phyloP scores from a whole-genome alignment of 2,329 filamentous ascomycete genomes.

The Dactylonectria macrodidyma region DNA sequence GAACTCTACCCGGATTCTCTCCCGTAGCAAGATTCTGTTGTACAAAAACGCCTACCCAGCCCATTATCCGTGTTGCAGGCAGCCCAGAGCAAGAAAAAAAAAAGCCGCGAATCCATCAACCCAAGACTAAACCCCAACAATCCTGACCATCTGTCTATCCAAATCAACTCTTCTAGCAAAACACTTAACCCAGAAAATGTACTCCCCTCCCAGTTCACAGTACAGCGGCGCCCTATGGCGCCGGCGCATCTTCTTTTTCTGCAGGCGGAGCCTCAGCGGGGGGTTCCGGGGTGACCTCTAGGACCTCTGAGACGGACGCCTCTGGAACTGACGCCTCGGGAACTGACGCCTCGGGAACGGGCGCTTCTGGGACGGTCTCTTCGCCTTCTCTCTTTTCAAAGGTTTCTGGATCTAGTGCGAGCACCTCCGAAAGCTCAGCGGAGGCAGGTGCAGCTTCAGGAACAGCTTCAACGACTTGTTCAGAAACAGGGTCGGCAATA shows the following conservation, averaged over 20 bases:
- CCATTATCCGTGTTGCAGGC: slow-evolving; percentile 18
- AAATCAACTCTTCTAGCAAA: slow-evolving; percentile 11
- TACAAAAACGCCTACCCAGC: slow-evolving; percentile 30
- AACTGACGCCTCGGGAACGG: not conserved
- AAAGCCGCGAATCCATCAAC: slow-evolving; percentile 7
- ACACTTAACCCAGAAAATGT: slow-evolving; percentile 10
- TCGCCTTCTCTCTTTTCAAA: not conserved
- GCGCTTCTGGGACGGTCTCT: not conserved
- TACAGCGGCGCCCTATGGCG: slow-evolving; percentile 12
- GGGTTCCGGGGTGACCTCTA: not conserved
- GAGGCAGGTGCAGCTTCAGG: not conserved
- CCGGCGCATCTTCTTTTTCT: slow-evolving; percentile 26
- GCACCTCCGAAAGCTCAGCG: not conserved
- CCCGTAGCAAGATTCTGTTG: slow-evolving; percentile 25
- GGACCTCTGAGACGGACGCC: not conserved
- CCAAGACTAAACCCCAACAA: slow-evolving; percentile 9
- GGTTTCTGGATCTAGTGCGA: not conserved
- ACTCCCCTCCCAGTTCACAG: slow-evolving; percentile 3
- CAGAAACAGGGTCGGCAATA: slow-evolving; percentile 5
- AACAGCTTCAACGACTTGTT: not conserved
- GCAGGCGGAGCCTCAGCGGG: not conserved
- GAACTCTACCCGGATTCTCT: slow-evolving; percentile 19
- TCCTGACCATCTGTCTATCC: slow-evolving; percentile 23
- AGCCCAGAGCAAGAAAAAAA: slow-evolving; percentile 16
- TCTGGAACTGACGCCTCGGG: not conserved